phyloP scores from a whole-genome alignment of 805 yeast genomes.

The Nakazawaea sp. region DNA sequence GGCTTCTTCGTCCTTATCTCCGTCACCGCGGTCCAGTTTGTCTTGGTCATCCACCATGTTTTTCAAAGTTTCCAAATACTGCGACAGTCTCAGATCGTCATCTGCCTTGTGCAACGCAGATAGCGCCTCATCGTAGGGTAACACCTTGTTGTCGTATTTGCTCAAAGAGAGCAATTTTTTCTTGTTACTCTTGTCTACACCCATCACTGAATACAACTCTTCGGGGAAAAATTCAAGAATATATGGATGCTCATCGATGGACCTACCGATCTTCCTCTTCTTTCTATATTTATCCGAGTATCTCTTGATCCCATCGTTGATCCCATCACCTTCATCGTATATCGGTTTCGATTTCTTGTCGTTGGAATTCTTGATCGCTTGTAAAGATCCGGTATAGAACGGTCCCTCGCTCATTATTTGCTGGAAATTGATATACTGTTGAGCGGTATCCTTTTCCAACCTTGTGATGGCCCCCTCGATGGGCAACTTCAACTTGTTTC shows the following conservation, averaged over 20 bases:
- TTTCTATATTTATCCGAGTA: slow-evolving; percentile 77
- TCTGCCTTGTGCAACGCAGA: neutral
- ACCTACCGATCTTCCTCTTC: slow-evolving; percentile 60
- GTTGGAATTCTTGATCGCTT: slow-evolving; percentile 16
- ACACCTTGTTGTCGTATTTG: slow-evolving; percentile 25
- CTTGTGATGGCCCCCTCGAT: slow-evolving; percentile 52
- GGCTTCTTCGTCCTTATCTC: slow-evolving; percentile 29
- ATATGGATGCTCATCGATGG: slow-evolving; percentile 76
- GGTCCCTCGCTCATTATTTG: slow-evolving; percentile 57
- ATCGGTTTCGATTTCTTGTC: slow-evolving; percentile 14
- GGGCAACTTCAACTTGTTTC: slow-evolving; percentile 44
- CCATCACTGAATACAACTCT: slow-evolving; percentile 71
- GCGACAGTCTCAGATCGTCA: slow-evolving; percentile 21
- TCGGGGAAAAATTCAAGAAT: slow-evolving; percentile 64
- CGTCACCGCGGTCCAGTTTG: slow-evolving; percentile 36
- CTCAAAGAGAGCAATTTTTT: slow-evolving; percentile 37
- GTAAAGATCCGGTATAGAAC: slow-evolving; percentile 53
- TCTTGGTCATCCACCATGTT: slow-evolving; percentile 28
- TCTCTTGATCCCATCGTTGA: slow-evolving; percentile 68
- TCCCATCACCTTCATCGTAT: slow-evolving; percentile 31
- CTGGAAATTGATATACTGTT: slow-evolving; percentile 47
- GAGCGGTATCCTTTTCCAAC: slow-evolving; percentile 44
- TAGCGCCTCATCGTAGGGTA: slow-evolving; percentile 6
- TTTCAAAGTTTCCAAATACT: slow-evolving; percentile 24
- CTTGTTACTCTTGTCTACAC: slow-evolving; percentile 47